phyloP scores from a whole-genome alignment of 2,329 filamentous ascomycete genomes.

The Aureobasidium sp. region DNA sequence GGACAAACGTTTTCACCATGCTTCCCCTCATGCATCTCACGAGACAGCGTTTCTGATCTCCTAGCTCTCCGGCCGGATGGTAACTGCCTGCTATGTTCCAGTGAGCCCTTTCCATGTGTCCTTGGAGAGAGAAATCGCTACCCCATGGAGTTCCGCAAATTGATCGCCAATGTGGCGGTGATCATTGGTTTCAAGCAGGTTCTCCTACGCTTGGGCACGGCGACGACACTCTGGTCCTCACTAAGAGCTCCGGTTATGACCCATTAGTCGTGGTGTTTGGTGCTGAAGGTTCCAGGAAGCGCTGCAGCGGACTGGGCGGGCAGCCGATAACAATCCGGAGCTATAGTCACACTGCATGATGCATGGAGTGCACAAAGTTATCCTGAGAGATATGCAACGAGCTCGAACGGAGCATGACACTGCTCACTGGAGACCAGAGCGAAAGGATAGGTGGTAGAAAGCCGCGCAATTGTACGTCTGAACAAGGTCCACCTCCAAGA shows the following conservation, averaged over 20 bases:
- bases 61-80: background rate
- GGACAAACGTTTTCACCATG: background rate
- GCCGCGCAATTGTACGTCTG: constrained; percentile 5
- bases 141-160: background rate
- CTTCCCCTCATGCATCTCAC: background rate
- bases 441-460: background rate
- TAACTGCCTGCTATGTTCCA: background rate
- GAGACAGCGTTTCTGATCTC: background rate
- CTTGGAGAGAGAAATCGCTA: background rate
- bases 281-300: background rate
- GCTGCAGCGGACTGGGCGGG: background rate
- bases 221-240: background rate
- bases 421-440: background rate
- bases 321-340: constrained; percentile 4
- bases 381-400: background rate
- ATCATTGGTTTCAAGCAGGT: background rate
- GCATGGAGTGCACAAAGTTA: background rate
- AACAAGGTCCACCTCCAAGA: background rate
- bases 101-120: background rate
- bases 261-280: background rate
- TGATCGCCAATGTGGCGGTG: background rate
- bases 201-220: background rate
- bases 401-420: background rate
- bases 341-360: background rate
- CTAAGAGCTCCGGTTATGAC: background rate